Base-by-base conservation (phyloP, 1,139 yeast genomes). In the Yamadazyma aaseri region DNA sequence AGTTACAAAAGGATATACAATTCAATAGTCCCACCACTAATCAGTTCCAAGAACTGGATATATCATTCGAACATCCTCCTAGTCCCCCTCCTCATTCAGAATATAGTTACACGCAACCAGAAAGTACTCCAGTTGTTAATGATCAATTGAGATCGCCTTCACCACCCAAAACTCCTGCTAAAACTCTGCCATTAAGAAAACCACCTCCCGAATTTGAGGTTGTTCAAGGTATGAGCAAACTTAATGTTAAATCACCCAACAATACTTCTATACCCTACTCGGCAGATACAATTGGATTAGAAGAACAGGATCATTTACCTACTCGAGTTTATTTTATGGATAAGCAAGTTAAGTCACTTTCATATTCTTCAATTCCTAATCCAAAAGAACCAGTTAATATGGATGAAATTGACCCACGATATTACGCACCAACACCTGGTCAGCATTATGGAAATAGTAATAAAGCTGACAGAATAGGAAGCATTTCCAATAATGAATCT, bases 341-440 rank as follows among this genome's bases (percentile, higher is more conserved):
- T 34, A 41, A 64, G 36, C 69, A 51, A 28, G 63, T 64, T 7
- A 52, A 58, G 36, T 55, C 68, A 6, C 47, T 66, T 30, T 51
- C 57, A 20, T 39, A 46, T 39, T 39, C 53, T 26, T 47, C 54
- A 10, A 39, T 53, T 13, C 42, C 42, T 14, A 44, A 36, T 24
- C 50, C 48, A 2, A 48, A 53, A 7, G 53, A 50, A 23, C 36
- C 41, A 11, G 33, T 52, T 13, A 51, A 57, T 26, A 53, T 55
- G 1, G 56, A 68, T 40, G 74, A 69, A 36, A 64, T 71, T 4
- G 71, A 69, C 41, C 73, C 76, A 1, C 55, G 55, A 38, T 67
- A 55, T 44, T 64, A 66, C 44, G 76, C 77, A 2, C 77, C 77
- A 3, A 60, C 72, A 1, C 78, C 77, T 2, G 55, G 59, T 17